Evolutionary conservation across 371 early-diverging fungal genomes (phyloP), one percentile per base, ranked within the genome.

Genomic region (Rhizomucor pusillus): DNA sequence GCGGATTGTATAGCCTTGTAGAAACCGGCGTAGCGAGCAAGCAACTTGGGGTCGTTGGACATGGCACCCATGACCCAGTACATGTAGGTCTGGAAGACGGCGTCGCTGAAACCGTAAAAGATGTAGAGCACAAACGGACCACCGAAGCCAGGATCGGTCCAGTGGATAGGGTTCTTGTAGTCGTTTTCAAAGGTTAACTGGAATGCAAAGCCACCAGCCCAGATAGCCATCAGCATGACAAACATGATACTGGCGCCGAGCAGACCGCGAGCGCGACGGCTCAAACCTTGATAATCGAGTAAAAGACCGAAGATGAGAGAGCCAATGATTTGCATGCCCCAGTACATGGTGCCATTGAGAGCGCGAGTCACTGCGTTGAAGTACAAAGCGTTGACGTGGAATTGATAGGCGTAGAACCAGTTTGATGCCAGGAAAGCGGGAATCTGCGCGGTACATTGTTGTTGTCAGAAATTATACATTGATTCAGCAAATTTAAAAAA

Each of bases 21-120:
- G 61, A 80, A 86, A 4, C 88, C 91, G 16, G 86, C 82, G 52
- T 82, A 89, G 39, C 85, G 77, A 24, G 90, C 79, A 20, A 87
- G 75, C 43, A 71, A 51, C 54, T 67, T 66, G 56, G 80, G 66
- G 53, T 88, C 84, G 69, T 86, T 86, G 39, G 83, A 70, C 36
- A 86, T 72, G 37, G 86, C 79, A 14, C 88, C 87, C 73, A 88
- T 85, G 41, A 90, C 54, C 88, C 89, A 89, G 77, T 86, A 85
- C 33, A 80, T 71, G 50, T 80, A 79, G 47, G 78, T 72, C 65
- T 88, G 88, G 66, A 76, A 83, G 56, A 85, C 65, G 33, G 88
- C 81, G 69, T 89, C 90, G 18, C 63, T 59, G 13, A 84, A 47
- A 23, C 90, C 90, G 54, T 83, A 86, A 47, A 75, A 18, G 46